Percentiles rank a stretch among this genome's conserved stretches.
phyloP scores from a whole-genome alignment of 2,329 filamentous ascomycete genomes.

The Coniochaeta sp. region DNA sequence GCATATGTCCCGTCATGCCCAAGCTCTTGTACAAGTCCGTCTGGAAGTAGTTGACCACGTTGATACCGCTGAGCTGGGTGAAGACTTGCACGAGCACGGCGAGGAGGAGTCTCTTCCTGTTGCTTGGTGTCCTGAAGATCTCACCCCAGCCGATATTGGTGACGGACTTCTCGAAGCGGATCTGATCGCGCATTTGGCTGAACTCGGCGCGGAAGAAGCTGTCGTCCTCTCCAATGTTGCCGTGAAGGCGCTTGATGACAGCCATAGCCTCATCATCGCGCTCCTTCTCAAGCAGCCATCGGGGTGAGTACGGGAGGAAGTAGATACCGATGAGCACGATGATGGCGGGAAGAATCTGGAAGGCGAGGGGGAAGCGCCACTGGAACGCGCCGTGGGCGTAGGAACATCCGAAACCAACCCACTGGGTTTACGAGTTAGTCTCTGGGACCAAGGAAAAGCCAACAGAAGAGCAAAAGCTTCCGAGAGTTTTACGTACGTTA shows the following conservation, averaged over 20 bases:
- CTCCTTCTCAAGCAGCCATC: conserved; percentile 2
- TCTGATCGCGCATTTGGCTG: background rate
- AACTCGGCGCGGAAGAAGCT: background rate
- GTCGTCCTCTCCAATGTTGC: background rate
- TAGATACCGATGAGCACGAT: conserved; percentile 19
- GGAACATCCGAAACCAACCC: conserved; percentile 29
- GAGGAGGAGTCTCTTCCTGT: conserved; percentile 1
- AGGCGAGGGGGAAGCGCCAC: conserved; percentile 35
- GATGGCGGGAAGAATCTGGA: conserved; percentile 30
- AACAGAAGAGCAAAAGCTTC: background rate
- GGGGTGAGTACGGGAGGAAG: background rate
- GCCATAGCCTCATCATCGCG: background rate
- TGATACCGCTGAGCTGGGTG: background rate
- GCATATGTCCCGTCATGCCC: background rate
- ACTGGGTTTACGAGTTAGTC: conserved; percentile 8
- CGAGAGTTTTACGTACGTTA: conserved; percentile 30
- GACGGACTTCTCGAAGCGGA: background rate
- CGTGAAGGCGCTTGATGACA: conserved; percentile 1
- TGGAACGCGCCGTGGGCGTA: conserved; percentile 24
- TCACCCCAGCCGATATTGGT: background rate
- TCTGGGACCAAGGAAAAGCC: too few species aligned
- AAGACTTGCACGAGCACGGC: background rate
- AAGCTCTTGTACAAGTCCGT: conserved; percentile 1
- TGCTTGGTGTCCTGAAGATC: background rate
- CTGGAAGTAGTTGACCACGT: conserved; percentile 1